Base-by-base conservation (phyloP, 2,329 filamentous ascomycete species). In the Fusarium bulbicola region DNA sequence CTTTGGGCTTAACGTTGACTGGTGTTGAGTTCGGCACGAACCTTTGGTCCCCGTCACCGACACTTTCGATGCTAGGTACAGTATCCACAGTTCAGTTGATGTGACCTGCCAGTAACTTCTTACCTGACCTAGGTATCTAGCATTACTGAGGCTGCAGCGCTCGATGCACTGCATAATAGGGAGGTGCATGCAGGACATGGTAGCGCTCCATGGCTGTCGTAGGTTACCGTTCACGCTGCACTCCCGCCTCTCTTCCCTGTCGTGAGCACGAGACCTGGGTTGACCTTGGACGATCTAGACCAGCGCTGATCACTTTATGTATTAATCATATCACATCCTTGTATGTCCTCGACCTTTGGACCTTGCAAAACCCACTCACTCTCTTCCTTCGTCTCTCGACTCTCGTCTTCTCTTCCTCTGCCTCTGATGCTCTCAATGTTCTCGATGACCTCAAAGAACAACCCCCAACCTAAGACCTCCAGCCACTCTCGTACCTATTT, bases 251-350 rank as follows among this genome's bases (percentile, higher is more conserved):
- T 24, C 43, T 62, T 63, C 49, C 52, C 45, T 68, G 50, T 59
- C 26, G 13, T 65, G 59, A 46, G 66, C 66, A 69, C 66, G 65
- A 69, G 65, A 69, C 66, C 52, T 68, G 53, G 57, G 43, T 68
- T 53, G 49, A 40, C 61, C 53, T 60, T 68, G 56, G 59, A 34
- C 39, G 66, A 69, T 70, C 66, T 69, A 69, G 66, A 68, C 66
- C 66, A 53, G 37, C 42, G 59, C 34, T 69, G 66, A 69, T 69
- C 65, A 64, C 28, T 69, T 69, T 64, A 47, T 47, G 45, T 47
- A 69, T 64, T 59, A 47, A 64, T 52, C 66, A 69, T 24, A 57
- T 56, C 58, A 57, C 43, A 63, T 28, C 66, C 43, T 66, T 58
- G 60, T 24, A 36, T 26, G 9, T 47, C 21, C 45, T 57, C 15